Evolutionary conservation across 768 basidiomycete genomes (phyloP).

Genomic region (Roridomyces roridus): DNA sequence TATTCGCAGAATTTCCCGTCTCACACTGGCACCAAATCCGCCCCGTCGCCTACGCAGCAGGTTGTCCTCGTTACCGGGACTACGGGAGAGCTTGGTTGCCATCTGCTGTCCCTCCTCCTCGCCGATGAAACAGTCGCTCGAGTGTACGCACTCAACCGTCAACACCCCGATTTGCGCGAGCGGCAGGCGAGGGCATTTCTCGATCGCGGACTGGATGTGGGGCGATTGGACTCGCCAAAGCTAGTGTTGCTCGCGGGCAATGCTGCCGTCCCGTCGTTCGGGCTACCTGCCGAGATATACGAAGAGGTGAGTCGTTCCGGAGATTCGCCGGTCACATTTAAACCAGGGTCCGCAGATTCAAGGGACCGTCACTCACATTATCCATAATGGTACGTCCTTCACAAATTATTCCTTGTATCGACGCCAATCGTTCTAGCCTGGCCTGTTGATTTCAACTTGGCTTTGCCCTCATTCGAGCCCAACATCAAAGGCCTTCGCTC

Average conservation of each 20-base stretch:
- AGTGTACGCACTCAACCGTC: constrained; percentile 38
- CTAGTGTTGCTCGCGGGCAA: constrained; percentile 39
- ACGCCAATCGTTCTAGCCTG: constrained; percentile 28
- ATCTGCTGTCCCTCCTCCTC: constrained; percentile 32
- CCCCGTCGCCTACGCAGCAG: background rate
- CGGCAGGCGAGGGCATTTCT: constrained; percentile 34
- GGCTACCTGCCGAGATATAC: constrained; percentile 30
- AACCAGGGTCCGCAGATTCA: constrained; percentile 26
- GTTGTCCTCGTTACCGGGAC: constrained; percentile 41
- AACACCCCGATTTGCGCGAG: constrained; percentile 24
- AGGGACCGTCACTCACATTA: constrained; percentile 38
- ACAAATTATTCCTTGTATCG: background rate
- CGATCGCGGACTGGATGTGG: constrained; percentile 36
- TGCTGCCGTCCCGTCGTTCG: constrained; percentile 28
- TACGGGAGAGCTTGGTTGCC: constrained; percentile 39
- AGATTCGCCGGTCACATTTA: background rate
- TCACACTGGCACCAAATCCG: constrained; percentile 9
- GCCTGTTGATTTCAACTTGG: constrained; percentile 42
- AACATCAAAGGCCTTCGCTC: constrained; percentile 35
- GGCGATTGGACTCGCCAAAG: constrained; percentile 34
- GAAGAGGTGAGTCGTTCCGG: background rate
- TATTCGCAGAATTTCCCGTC: constrained; percentile 18
- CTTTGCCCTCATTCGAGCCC: constrained; percentile 40
- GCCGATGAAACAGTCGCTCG: constrained; percentile 12
- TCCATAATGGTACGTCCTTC: constrained; percentile 38